A percentile compares a stretch with the other conserved stretches of the same genome.
Conservation (phyloP, 805 yeast species). For the Maudiozyma bulderi region DNA sequence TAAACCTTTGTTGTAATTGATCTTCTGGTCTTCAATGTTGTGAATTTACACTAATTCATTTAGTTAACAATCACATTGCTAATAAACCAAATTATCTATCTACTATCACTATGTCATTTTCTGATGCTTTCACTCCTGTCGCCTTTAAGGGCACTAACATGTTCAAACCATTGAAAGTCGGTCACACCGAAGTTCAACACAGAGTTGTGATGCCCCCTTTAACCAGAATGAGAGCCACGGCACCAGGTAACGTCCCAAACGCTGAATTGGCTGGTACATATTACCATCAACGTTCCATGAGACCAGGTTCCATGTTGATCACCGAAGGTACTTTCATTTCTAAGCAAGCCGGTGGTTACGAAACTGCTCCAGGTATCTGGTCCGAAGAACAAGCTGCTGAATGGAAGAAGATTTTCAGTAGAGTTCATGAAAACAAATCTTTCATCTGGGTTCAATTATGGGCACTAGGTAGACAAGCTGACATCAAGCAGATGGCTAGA, state of each 20-base stretch:
- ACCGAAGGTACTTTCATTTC: conserved; percentile 48
- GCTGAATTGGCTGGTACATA: conserved; percentile 37
- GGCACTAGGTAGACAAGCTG: conserved; percentile 36
- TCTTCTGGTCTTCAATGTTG: too few relatives aligned
- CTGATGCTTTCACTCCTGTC: conserved; percentile 11
- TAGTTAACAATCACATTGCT: not conserved
- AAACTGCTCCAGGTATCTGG: conserved; percentile 40
- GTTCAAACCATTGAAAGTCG: conserved; percentile 31
- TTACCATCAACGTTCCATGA: conserved; percentile 43
- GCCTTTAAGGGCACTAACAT: conserved; percentile 9
- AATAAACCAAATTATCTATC: not conserved
- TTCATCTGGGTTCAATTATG: conserved; percentile 41
- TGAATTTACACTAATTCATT: too few relatives aligned
- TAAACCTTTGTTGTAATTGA: not conserved
- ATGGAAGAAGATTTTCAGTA: conserved; percentile 40
- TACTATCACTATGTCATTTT: conserved; percentile 9
- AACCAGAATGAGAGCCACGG: conserved; percentile 32
- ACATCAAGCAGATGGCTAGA: conserved; percentile 28
- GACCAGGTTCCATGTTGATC: conserved; percentile 48
- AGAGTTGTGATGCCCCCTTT: conserved; percentile 35
- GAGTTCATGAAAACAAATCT: conserved; percentile 41
- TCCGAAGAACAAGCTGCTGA: conserved; percentile 35
- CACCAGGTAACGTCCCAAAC: conserved; percentile 32
- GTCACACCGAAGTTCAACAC: conserved; percentile 28
- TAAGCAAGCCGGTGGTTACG: conserved; percentile 31